Evolutionary conservation across 345 rosid genomes (phyloP), one percentile per base, ranked within the genome.

Genomic region (Gossypium longicalyx): DNA sequence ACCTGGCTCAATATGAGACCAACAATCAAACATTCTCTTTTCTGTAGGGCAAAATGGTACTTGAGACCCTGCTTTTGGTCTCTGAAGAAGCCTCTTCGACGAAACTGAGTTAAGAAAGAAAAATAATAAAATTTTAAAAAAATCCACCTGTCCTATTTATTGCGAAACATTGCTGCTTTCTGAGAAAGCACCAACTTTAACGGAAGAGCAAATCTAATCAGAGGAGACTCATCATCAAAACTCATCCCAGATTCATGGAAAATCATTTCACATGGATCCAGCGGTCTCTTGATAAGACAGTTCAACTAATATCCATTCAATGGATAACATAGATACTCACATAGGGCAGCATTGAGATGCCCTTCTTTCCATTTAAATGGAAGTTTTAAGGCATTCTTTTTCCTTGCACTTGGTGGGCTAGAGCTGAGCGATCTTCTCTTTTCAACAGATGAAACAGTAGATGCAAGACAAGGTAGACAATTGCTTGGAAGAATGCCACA

Each of bases 281-380:
- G 41, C 9, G 23, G 22, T 43, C 27, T 6, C 12, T 22, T 48
- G 13, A 64, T 22, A 13, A 1, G 16, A 27, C 70, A 22, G 63
- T 48, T 67, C 3, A 47, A 68, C 22, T 29, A 57, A 57, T 57
- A 22, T 57, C 62, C 62, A 56, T 56, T 9, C 60, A 56, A 19
- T 9, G 25, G 45, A 70, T 6, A 60, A 3, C 11, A 70, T 72
- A n/a, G 51, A 74, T 57, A 85, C 97, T 89, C 74, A 92, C 98
- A 70, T 57, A 80, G 85, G 63, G 89, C 77, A 8, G 89, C 84
- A 78, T 82, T 84, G 69, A 86, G 67, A 81, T 88, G 88, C 9
- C 87, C 98, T 82, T 92, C 98, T 79, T 81, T 89, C 95, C 91
- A 88, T 78, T 87, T 94, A 64, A 92, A 92, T 16, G 98, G 87